These are phyloP conservation scores for Usnea hakonensis DNA, from an alignment of 495 filamentous ascomycete genomes.

Conservation along the genomic window DNA sequence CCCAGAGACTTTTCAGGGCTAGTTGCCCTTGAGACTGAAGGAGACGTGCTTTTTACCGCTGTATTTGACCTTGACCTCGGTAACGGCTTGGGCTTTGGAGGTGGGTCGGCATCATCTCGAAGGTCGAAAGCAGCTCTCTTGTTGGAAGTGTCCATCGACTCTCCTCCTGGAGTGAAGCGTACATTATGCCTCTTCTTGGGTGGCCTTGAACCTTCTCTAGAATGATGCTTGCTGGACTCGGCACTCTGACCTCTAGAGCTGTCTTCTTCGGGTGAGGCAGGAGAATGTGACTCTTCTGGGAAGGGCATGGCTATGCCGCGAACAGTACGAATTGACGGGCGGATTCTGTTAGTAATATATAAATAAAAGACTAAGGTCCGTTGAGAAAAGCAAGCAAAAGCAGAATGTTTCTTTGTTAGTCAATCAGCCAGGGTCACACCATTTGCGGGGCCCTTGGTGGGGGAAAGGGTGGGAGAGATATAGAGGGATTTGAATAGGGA, in stretches of 20 bases:
- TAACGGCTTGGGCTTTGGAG: slow-evolving; percentile 10
- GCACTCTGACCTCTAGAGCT: slow-evolving; percentile 14
- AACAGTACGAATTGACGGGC: neutral
- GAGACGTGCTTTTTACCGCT: slow-evolving; percentile 1
- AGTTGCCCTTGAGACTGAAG: neutral
- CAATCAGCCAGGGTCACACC: neutral
- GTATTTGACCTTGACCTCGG: slow-evolving; percentile 3
- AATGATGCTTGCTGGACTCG: slow-evolving; percentile 15
- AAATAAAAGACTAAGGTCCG: neutral
- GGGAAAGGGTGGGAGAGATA: neutral
- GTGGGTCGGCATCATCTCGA: slow-evolving; percentile 13
- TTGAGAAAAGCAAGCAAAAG: neutral
- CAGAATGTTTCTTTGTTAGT: neutral
- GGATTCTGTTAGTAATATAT: neutral
- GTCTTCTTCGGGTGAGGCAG: slow-evolving; percentile 1
- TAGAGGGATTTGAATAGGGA: neutral
- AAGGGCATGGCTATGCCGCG: neutral
- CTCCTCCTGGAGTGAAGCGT: slow-evolving; percentile 21
- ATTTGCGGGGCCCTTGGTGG: neutral
- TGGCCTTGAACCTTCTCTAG: slow-evolving; percentile 19
- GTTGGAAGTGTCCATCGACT: slow-evolving; percentile 21
- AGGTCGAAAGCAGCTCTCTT: slow-evolving; percentile 20
- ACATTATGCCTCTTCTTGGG: slow-evolving; percentile 23
- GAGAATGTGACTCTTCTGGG: neutral
- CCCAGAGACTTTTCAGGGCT: slow-evolving; percentile 11